Percentiles rank a stretch among this genome's conserved stretches.
These are phyloP conservation scores for Penicillium sp. DNA, from an alignment of 2,329 filamentous ascomycete species.

Conservation along the genomic window DNA sequence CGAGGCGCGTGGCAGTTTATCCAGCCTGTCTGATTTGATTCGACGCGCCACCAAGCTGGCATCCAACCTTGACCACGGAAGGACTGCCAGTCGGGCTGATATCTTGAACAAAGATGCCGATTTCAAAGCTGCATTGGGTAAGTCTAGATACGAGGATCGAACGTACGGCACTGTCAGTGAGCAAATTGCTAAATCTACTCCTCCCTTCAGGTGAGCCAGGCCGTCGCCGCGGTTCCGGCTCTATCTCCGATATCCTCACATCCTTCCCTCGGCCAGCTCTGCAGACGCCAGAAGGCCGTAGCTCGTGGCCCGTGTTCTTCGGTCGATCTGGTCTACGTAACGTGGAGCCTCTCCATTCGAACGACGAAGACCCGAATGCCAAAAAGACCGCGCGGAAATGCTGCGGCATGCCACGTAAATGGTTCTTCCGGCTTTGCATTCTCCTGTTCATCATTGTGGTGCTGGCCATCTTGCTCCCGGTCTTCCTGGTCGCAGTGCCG, in stretches of 20 bases:
- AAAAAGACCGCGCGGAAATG: conserved; percentile 59
- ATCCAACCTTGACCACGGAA: conserved; percentile 82
- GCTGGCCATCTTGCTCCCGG: conserved; percentile 79
- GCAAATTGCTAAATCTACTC: conserved; percentile 1
- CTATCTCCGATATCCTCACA: conserved; percentile 65
- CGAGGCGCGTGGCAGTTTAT: conserved; percentile 84
- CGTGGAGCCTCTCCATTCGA: conserved; percentile 26
- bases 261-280: conserved; percentile 63
- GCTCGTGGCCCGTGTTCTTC: conserved; percentile 43
- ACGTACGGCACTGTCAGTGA: neutral
- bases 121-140: conserved; percentile 28
- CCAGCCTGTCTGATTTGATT: conserved; percentile 89
- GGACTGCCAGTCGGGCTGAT: conserved; percentile 61
- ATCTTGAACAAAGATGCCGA: conserved; percentile 39
- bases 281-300: conserved; percentile 47
- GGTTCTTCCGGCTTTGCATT: conserved; percentile 67
- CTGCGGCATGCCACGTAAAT: conserved; percentile 82
- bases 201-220: conserved; percentile 10
- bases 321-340: conserved; percentile 38
- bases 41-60: conserved; percentile 82
- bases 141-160: conserved; percentile 6
- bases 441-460: conserved; percentile 71
- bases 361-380: conserved; percentile 24
- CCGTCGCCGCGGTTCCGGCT: conserved; percentile 50
- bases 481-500: conserved; percentile 63